Evolutionary conservation across 176 grass and related monocot genomes (phyloP), one percentile per base, ranked within the genome.

Genomic region (Rhynchospora breviuscula): DNA sequence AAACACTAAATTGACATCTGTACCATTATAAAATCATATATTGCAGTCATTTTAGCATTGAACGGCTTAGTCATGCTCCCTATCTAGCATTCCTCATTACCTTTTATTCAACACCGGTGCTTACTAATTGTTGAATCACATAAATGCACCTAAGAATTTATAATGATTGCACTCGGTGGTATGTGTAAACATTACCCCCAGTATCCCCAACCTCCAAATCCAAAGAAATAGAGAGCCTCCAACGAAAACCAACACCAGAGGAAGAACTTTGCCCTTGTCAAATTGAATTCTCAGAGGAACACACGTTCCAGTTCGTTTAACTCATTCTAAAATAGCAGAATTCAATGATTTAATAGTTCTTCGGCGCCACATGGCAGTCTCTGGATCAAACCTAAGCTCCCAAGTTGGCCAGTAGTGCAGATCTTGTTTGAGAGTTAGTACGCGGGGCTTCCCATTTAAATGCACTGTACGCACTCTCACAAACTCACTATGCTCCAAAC

Each of bases 391-490:
- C 59, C 65, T 92, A 74, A 99, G 93, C 44, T 99, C 93, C 97
- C 97, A 99, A 3, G 93, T 93, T 3, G 97, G 97, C 97, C 97
- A 99, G 81, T 99, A 99, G 85, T 93, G 97, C 91, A 99, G 88
- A 72, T 99, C 89, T 87, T 99, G 96, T 80, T 99, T 99, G 80
- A 99, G 67, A 57, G 93, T 93, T 61, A 99, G 86, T 31, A 99
- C 96, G 0, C 93, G 96, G 63, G 96, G 96, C 83, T 95, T 99
- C 71, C 96, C 96, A 83, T 99, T 99, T 76, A 99, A 86, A 79
- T 95, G 93, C 64, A 99, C 93, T 0, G 93, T 99, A 80, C 66
- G 92, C 65, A 99, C 96, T 85, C 96, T 95, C 67, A 99, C 97
- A 65, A 99, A 99, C 65, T 99, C 91, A 65, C 91, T 90, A 60